Percentiles rank a stretch among this genome's conserved stretches.
Evolutionary conservation across 306 rosid species (phyloP).

Genomic region (Alnus rubra): DNA sequence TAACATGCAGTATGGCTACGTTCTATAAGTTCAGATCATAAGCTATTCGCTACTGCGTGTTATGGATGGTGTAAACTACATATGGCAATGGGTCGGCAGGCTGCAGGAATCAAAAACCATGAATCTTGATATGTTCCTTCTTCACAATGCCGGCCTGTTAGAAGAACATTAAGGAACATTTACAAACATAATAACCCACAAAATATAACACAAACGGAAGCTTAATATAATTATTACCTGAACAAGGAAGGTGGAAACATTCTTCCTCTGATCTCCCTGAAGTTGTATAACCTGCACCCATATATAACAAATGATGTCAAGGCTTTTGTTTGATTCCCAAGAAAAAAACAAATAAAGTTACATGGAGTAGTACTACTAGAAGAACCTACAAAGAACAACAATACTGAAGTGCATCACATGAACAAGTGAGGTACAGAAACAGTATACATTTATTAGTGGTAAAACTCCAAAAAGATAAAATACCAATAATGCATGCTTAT

Average conservation of each 20-base stretch:
- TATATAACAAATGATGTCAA: conserved; percentile 5
- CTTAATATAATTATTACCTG: conserved; percentile 34
- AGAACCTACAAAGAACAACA: not conserved
- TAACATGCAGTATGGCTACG: conserved; percentile 14
- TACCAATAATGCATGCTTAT: not conserved
- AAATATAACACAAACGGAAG: not conserved
- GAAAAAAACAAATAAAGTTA: not conserved
- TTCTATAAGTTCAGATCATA: conserved; percentile 31
- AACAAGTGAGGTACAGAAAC: not conserved
- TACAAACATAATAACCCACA: not conserved
- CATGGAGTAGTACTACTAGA: not conserved
- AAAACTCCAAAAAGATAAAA: not conserved
- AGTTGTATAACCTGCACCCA: conserved; percentile 59
- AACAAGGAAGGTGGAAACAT: conserved; percentile 60
- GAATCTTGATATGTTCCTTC: conserved; percentile 64
- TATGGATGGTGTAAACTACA: conserved; percentile 22
- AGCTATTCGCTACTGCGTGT: conserved; percentile 23
- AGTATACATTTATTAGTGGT: not conserved
- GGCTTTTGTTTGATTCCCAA: conserved; percentile 8
- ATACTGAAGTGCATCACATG: not conserved
- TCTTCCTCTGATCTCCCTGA: conserved; percentile 67
- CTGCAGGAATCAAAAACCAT: conserved; percentile 45
- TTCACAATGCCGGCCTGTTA: conserved; percentile 60
- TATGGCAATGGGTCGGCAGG: conserved; percentile 17
- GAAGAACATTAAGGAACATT: conserved; percentile 13